Evolutionary conservation across 2,329 filamentous ascomycete species (phyloP).

Genomic region (Elsinoe arachidis): DNA sequence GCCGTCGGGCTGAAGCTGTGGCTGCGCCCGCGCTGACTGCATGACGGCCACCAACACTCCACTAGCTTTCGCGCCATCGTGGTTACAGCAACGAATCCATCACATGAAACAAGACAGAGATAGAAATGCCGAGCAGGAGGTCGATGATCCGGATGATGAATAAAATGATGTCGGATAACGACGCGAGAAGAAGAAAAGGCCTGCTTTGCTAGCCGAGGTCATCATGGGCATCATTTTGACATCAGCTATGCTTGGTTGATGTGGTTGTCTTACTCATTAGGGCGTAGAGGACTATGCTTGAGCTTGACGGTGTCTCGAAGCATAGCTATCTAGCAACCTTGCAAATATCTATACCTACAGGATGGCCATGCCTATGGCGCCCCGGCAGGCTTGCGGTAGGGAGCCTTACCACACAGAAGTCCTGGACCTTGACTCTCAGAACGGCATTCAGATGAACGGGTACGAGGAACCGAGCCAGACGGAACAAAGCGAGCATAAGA

Average conservation of each 20-base stretch:
- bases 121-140: not conserved
- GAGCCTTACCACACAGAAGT: too few relatives aligned
- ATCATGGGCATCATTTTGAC: not conserved
- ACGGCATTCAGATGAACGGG: not conserved
- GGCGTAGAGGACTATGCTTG: too few relatives aligned
- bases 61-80: not conserved
- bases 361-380: too few relatives aligned
- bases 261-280: too few relatives aligned
- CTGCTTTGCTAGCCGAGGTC: not conserved
- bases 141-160: not conserved
- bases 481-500: not conserved
- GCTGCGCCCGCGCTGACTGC: not conserved
- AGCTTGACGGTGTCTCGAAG: not conserved
- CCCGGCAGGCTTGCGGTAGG: too few relatives aligned
- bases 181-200: not conserved
- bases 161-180: too few relatives aligned
- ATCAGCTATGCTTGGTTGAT: not conserved
- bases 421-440: too few relatives aligned
- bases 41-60: not conserved
- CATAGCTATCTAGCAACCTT: too few relatives aligned
- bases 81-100: not conserved
- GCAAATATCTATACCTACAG: too few relatives aligned
- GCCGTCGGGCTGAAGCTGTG: not conserved
- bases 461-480: not conserved
- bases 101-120: not conserved